Percentiles rank a stretch among this genome's conserved stretches.
Conservation (phyloP, 2,329 filamentous ascomycete genomes). For the Lachnellula willkommii region DNA sequence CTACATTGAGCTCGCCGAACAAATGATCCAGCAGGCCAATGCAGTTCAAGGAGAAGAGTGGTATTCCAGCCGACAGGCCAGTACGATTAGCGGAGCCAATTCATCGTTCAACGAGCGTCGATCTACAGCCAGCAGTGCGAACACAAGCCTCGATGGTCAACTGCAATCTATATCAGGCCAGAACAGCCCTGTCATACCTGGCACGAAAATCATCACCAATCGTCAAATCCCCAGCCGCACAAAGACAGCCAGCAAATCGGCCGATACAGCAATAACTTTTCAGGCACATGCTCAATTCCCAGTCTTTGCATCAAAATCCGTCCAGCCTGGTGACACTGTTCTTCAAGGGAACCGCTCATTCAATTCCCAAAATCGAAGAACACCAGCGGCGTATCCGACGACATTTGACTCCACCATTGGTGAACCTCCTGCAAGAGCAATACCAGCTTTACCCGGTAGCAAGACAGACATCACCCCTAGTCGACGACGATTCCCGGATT, state of each 20-base stretch:
- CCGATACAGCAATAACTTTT: not conserved
- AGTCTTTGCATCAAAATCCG: not conserved
- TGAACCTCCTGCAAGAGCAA: not conserved
- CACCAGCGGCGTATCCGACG: not conserved
- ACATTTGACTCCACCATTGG: not conserved
- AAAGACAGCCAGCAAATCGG: not conserved
- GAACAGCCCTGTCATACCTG: not conserved
- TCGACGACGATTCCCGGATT: not conserved
- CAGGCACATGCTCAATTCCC: not conserved
- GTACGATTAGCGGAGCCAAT: not conserved
- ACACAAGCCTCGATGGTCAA: conserved; percentile 4
- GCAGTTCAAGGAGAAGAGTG: conserved; percentile 2
- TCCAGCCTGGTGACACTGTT: not conserved
- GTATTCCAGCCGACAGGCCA: not conserved
- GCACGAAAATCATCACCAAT: not conserved
- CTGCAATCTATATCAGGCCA: not conserved
- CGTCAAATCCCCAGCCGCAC: not conserved
- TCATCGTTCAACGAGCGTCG: conserved; percentile 2
- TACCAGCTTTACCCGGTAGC: not conserved
- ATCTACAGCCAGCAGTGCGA: conserved; percentile 7
- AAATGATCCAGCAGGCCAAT: conserved; percentile 24
- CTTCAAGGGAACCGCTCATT: not conserved
- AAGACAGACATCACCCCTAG: not conserved
- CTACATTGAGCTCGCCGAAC: conserved; percentile 20
- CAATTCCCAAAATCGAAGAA: not conserved